Conservation (phyloP, 208 protist species). For the Trypanosoma conorhini region DNA sequence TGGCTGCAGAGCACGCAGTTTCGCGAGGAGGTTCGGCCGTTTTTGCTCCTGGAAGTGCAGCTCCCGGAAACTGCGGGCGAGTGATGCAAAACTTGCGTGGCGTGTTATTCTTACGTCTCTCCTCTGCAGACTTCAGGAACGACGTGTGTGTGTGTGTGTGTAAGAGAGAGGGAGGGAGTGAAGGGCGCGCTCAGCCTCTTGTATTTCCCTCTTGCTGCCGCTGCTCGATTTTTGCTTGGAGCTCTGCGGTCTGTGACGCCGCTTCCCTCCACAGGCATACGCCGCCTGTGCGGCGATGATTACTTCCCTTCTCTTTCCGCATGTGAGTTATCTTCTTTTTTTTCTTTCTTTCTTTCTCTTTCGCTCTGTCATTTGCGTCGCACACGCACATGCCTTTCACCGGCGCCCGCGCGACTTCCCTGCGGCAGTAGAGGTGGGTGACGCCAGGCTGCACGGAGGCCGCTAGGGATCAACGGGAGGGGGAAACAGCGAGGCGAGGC, state of each 20-base stretch:
- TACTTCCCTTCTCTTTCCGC: neutral
- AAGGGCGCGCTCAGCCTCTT: neutral
- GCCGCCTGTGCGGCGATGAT: neutral
- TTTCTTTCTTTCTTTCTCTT: conserved; percentile 5
- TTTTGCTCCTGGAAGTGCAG: conserved; percentile 31
- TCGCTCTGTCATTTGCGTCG: conserved; percentile 10
- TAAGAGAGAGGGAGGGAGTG: neutral
- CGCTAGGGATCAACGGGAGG: neutral
- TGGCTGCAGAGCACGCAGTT: conserved; percentile 55
- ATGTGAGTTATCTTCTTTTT: neutral
- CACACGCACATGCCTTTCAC: neutral
- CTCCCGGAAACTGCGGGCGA: neutral
- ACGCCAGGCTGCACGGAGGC: neutral
- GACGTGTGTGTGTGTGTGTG: conserved; percentile 6
- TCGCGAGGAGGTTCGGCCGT: conserved; percentile 36
- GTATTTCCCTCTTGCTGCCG: neutral
- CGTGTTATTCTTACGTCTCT: conserved; percentile 18
- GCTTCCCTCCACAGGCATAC: neutral
- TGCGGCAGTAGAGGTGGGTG: conserved; percentile 14
- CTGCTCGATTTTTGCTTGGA: neutral
- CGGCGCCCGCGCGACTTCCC: neutral
- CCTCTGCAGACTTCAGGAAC: conserved; percentile 9
- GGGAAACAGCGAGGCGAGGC: neutral
- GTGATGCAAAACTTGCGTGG: neutral
- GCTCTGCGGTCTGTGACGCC: neutral